Base-by-base conservation (phyloP, 108 stramenopile species). In the Skeletonema tropicum region DNA sequence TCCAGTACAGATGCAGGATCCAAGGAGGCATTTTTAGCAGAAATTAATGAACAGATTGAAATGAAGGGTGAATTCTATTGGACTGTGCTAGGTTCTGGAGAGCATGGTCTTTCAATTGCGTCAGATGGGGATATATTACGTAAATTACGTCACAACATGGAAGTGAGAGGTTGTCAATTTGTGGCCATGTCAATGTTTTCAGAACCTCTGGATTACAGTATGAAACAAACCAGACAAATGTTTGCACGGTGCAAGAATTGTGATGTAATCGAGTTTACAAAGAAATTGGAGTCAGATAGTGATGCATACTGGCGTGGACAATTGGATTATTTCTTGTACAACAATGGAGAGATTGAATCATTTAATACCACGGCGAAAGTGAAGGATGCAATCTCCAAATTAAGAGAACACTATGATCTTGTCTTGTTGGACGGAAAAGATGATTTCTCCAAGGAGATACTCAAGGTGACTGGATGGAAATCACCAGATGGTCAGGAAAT, bases 261-360 rank as follows among this genome's bases (percentile, higher is more conserved):
- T 67, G 57, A 25, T 17, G n/a, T 69, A 2, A 36, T 11, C 5
- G 74, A 71, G 12, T 82, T 82, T 58, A 66, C 71, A 39, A 23
- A 45, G 14, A 45, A 46, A 38, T 61, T 74, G 31, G 36, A 48
- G 10, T 36, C 68, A 55, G 61, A 35, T 26, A 57, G 39, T 60
- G 36, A 55, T 11, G 36, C 9, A 38, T 62, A 64, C 19, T 82
- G 70, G 70, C 42, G 11, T 35, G 70, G 74, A 39, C 80, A 82
- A 66, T 59, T 82, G 65, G 80, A 82, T 75, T 70, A 82, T 57
- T 75, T 82, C 46, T 72, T 82, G 13, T 75, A 57, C 35, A 82
- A 82, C 39, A 49, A 19, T 42, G 69, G 52, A 30, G 38, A 67
- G 17, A 25, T 64, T 26, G 25, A 23, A n/a, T 45, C 30, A n/a